phyloP scores from a whole-genome alignment of 179 eudicot species.

The Spinacia oleracea region DNA sequence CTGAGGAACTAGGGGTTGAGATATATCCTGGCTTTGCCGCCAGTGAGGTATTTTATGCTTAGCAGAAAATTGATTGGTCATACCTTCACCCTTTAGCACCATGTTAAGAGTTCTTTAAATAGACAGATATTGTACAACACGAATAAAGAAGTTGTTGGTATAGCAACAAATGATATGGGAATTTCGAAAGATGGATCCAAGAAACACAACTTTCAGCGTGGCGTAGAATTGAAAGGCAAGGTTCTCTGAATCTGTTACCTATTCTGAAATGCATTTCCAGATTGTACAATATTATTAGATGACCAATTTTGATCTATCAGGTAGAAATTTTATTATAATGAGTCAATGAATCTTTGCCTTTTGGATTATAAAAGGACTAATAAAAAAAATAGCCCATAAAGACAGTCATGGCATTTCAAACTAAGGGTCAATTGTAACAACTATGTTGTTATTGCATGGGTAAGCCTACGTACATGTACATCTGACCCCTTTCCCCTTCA shows the following conservation, averaged over 20 bases:
- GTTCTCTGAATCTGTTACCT: slow-evolving; percentile 6
- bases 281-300: slow-evolving; percentile 3
- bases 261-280: background rate
- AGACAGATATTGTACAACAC: slow-evolving; percentile 72
- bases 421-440: background rate
- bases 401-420: background rate
- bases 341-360: background rate
- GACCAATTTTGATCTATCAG: background rate
- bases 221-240: slow-evolving; percentile 89
- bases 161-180: slow-evolving; percentile 98
- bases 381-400: background rate
- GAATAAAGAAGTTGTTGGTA: slow-evolving; percentile 66
- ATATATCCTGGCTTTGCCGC: slow-evolving; percentile 99
- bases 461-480: background rate
- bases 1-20: slow-evolving; percentile 97
- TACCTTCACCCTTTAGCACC: slow-evolving; percentile 21
- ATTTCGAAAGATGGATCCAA: slow-evolving; percentile 76
- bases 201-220: slow-evolving; percentile 84
- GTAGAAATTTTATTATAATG: background rate
- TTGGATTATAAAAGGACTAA: background rate
- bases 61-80: slow-evolving; percentile 11
- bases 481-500: background rate
- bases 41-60: slow-evolving; percentile 70
- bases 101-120: slow-evolving; percentile 20
- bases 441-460: background rate